Conservation (phyloP, 768 basidiomycete species). For the Austroboletus eburneus region DNA sequence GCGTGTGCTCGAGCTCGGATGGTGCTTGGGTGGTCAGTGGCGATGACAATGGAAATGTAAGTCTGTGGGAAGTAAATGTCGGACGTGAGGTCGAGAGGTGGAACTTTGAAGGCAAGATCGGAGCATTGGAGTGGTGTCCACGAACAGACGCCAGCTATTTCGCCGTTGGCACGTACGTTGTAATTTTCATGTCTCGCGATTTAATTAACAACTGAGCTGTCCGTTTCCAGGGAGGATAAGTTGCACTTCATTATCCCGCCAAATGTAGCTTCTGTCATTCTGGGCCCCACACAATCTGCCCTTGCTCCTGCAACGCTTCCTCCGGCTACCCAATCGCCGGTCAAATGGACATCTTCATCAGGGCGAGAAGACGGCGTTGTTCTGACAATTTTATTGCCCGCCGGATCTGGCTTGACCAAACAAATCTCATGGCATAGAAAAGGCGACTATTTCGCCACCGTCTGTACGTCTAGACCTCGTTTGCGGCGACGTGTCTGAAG, state of each 20-base stretch:
- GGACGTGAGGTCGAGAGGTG: conserved; percentile 87
- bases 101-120: conserved; percentile 76
- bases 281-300: conserved; percentile 56
- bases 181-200: conserved; percentile 3
- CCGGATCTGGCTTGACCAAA: conserved; percentile 64
- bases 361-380: conserved; percentile 50
- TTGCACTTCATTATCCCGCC: conserved; percentile 81
- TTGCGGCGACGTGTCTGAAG: conserved; percentile 5
- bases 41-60: conserved; percentile 81
- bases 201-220: conserved; percentile 8
- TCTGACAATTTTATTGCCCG: conserved; percentile 58
- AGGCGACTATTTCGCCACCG: conserved; percentile 94
- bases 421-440: conserved; percentile 90
- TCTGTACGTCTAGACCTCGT: conserved; percentile 59
- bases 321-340: conserved; percentile 53
- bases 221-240: conserved; percentile 63
- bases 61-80: conserved; percentile 88
- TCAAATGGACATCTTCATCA: conserved; percentile 63
- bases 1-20: conserved; percentile 77
- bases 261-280: conserved; percentile 56
- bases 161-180: conserved; percentile 71
- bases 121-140: conserved; percentile 91
- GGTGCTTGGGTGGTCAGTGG: conserved; percentile 91
- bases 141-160: conserved; percentile 77
- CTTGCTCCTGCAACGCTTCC: conserved; percentile 64